Base-by-base conservation (phyloP, 2,329 filamentous ascomycete genomes). In the Purpureocillium lavendulum region DNA sequence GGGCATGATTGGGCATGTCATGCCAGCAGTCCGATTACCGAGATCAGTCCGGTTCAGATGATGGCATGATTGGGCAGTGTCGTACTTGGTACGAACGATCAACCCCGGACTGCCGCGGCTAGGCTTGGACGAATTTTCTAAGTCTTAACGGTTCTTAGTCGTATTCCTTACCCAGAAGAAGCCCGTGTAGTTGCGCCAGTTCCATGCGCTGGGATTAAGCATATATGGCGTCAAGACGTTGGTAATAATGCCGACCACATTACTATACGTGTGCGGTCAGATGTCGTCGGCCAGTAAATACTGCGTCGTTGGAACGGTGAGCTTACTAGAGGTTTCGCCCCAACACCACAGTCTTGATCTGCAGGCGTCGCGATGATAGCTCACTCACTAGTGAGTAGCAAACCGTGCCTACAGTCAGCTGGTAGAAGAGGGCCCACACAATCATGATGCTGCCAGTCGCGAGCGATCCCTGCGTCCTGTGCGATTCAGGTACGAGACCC, bases 311-410 rank as follows among this genome's bases (percentile, higher is more conserved):
- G 12, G 26, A n/a, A 15, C n/a, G 17, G 24, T 18, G 33, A 7
- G 12, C 71, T 60, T 59, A 75, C 71, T 84, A 85, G 34, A 87
- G 66, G 50, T 87, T 85, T 40, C 88, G 82, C 2, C 84, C 87
- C 2, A 95, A 73, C 1, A 92, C 88, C 16, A 94, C 84, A 1
- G 89, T 94, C 69, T 95, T 95, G 67, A 94, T 89, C 55, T 89
- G 84, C 28, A 96, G 71, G 2, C 88, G 76, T 12, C 85, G 77
- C 0, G 87, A 87, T 0, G 87, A 88, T 16, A 95, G 64, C 59
- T 95, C 88, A 1, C 84, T 78, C 4, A 95, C 88, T 10, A 95
- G 75, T 0, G 87, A 92, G 64, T 94, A 95, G 61, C 84, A 87
- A 7, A 94, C 87, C 0, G 88, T 92, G 30, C 88, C 88, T 36